Conservation (phyloP, 192 early-diverging fungal species). For the Rhizoclosmatium globosum region DNA sequence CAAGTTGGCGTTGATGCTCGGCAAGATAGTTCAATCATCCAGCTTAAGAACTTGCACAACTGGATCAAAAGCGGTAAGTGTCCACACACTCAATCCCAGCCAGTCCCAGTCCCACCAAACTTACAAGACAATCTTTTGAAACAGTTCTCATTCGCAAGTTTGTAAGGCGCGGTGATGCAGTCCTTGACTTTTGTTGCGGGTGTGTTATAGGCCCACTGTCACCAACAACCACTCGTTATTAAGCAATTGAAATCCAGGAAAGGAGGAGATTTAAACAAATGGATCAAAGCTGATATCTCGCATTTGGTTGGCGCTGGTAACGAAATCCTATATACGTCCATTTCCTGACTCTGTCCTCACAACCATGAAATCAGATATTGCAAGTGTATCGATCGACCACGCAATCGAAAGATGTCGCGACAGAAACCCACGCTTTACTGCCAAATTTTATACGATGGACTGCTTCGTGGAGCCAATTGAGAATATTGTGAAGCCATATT, state of each 20-base stretch:
- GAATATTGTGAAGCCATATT: slow-evolving; percentile 11
- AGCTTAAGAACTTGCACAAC: slow-evolving; percentile 94
- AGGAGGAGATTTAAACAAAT: slow-evolving; percentile 54
- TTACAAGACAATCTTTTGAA: no score
- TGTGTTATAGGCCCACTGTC: slow-evolving; percentile 64
- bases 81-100: not conserved
- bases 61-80: slow-evolving; percentile 83
- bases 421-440: slow-evolving; percentile 69
- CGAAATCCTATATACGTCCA: not conserved
- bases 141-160: slow-evolving; percentile 76
- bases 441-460: slow-evolving; percentile 84
- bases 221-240: not conserved
- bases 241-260: slow-evolving; percentile 1
- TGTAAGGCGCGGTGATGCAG: slow-evolving; percentile 59
- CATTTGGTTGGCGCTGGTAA: slow-evolving; percentile 82
- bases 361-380: slow-evolving; percentile 74
- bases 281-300: slow-evolving; percentile 71
- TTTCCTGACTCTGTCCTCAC: not conserved
- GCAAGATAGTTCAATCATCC: slow-evolving; percentile 84
- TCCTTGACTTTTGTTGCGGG: slow-evolving; percentile 94
- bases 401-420: slow-evolving; percentile 73
- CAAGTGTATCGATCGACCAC: slow-evolving; percentile 84
- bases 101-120: no score
- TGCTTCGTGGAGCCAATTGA: slow-evolving; percentile 68
- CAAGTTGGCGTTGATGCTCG: slow-evolving; percentile 79